Evolutionary conservation across 139 green algal genomes (phyloP).

Genomic region (Trebouxia sp.): DNA sequence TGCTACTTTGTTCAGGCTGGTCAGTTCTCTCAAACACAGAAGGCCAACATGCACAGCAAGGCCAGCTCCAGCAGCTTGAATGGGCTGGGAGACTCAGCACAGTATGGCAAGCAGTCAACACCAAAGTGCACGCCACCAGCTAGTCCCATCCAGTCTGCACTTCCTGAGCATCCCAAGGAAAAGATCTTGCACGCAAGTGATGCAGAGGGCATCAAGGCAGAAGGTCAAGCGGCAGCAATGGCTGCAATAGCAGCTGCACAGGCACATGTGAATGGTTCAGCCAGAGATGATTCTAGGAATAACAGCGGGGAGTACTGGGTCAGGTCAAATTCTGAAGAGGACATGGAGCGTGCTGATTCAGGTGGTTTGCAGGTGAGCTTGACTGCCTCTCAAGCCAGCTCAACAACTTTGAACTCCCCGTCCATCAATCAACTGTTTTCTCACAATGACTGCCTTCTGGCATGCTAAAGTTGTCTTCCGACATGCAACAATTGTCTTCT

Average conservation of each 20-base stretch:
- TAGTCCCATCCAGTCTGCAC: neutral
- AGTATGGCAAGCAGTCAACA: constrained; percentile 8
- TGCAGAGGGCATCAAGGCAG: constrained; percentile 3
- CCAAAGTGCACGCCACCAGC: constrained; percentile 1
- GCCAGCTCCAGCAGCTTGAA: neutral
- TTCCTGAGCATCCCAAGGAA: neutral
- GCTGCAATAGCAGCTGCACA: constrained; percentile 10
- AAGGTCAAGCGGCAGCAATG: constrained; percentile 16
- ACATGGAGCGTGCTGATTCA: constrained; percentile 12
- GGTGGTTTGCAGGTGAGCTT: neutral
- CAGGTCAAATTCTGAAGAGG: constrained; percentile 10
- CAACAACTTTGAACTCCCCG: no score
- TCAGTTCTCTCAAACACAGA: neutral
- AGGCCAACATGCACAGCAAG: neutral
- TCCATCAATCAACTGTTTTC: no score
- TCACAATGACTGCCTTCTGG: no score
- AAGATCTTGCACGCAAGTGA: constrained; percentile 14
- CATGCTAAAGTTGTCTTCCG: no score
- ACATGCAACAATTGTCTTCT: neutral
- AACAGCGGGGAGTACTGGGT: constrained; percentile 19
- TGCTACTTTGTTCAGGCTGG: neutral
- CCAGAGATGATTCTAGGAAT: neutral
- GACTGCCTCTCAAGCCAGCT: neutral
- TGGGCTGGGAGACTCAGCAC: neutral
- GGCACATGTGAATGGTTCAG: neutral